These are phyloP conservation scores for Blastocystis sp. DNA, from an alignment of 352 stramenopile genomes.

Conservation along the genomic window DNA sequence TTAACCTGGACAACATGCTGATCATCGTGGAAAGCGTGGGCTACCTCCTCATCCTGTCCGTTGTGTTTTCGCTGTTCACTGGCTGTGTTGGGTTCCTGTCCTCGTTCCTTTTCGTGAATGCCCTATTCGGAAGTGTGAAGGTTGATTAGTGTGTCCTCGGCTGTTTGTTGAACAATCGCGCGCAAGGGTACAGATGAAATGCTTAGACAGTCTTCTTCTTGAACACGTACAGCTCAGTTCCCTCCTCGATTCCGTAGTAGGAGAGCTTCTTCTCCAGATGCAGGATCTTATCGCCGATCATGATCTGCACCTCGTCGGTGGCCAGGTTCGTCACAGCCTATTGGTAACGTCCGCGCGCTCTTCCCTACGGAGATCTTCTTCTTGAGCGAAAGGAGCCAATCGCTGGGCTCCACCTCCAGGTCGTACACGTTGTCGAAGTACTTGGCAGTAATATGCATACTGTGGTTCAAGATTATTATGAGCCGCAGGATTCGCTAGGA, in stretches of 20 bases:
- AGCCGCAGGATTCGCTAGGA: background rate
- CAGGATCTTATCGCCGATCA: slow-evolving; percentile 68
- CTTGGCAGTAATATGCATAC: slow-evolving; percentile 68
- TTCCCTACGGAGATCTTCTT: slow-evolving; percentile 63
- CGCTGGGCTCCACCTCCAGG: slow-evolving; percentile 49
- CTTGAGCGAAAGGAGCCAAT: slow-evolving; percentile 42
- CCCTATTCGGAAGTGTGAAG: slow-evolving; percentile 96
- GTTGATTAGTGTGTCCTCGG: slow-evolving; percentile 82
- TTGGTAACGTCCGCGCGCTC: background rate
- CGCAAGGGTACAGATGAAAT: background rate
- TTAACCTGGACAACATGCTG: slow-evolving; percentile 53
- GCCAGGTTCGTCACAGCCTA: slow-evolving; percentile 47
- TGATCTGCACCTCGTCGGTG: slow-evolving; percentile 57
- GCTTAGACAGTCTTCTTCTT: slow-evolving; percentile 69
- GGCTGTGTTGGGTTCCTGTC: slow-evolving; percentile 90
- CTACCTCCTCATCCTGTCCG: slow-evolving; percentile 83
- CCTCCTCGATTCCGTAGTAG: slow-evolving; percentile 66
- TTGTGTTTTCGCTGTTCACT: slow-evolving; percentile 91
- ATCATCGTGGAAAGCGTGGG: slow-evolving; percentile 43
- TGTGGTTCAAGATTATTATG: slow-evolving; percentile 1
- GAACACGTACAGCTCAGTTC: slow-evolving; percentile 64
- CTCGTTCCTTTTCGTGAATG: slow-evolving; percentile 95
- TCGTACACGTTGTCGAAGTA: slow-evolving; percentile 69
- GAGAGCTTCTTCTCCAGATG: slow-evolving; percentile 68
- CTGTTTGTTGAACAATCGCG: slow-evolving; percentile 38